Base-by-base conservation (phyloP, 441 rosid genomes). In the Eutrema salsugineum region DNA sequence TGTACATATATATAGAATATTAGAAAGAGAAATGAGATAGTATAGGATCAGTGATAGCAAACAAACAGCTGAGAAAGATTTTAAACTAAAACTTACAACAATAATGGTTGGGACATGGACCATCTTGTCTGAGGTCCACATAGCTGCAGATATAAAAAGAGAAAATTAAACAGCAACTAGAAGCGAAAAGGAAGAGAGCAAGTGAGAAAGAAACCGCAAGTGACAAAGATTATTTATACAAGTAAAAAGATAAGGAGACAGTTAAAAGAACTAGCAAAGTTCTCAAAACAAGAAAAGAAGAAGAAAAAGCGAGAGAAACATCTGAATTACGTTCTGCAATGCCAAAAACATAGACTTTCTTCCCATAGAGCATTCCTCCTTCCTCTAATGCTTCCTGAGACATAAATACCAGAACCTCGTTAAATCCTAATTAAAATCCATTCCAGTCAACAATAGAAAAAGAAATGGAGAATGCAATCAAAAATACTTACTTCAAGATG, bases 261-360 rank as follows among this genome's bases (percentile, higher is more conserved):
- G n/a, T n/a, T n/a, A n/a, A n/a, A n/a, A n/a, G n/a, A n/a, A n/a
- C n/a, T n/a, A n/a, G n/a, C n/a, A n/a, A n/a, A n/a, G n/a, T n/a
- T n/a, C n/a, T n/a, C 11, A 5, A 6, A 33, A 14, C 10, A 10
- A 33, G 6, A 30, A 16, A 6, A 15, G 20, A 61, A 66, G n/a
- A n/a, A n/a, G n/a, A n/a, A n/a, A n/a, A 27, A 4, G 20, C 20
- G 20, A 30, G 50, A 40, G 35, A 17, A 78, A 38, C 61, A 66
- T n/a, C n/a, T n/a, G n/a, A 79, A 93, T 82, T 86, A 94, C 99
- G 93, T 76, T 94, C 99, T 12, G 99, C 84, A 73, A 89, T 84
- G 56, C 93, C 97, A 50, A 92, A 92, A 69, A 94, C 80, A 84
- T 78, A 94, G 47, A 88, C 97, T 78, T 82, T 90, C 83, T 86